Evolutionary conservation across 257 asterid species (phyloP).

Genomic region (Craterostigma plantagineum): DNA sequence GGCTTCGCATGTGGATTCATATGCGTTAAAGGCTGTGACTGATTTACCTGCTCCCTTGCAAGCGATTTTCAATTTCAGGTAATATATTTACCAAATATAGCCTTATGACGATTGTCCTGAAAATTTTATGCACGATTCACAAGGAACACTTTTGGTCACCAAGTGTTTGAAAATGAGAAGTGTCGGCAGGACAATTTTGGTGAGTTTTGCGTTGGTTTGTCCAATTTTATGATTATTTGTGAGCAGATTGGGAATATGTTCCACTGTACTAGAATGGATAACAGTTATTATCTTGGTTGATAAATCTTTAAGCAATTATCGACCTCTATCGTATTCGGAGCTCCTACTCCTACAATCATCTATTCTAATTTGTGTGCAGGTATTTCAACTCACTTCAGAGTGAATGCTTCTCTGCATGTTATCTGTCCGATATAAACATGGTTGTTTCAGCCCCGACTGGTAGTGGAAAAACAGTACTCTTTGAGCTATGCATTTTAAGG

Average conservation of each 20-base stretch:
- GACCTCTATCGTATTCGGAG: neutral
- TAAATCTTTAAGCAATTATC: neutral
- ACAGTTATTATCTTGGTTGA: neutral
- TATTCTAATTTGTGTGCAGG: conserved; percentile 24
- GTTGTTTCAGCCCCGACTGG: conserved; percentile 97
- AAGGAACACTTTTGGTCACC: neutral
- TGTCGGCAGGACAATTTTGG: no score
- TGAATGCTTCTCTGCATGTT: conserved; percentile 83
- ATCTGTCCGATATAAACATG: conserved; percentile 74
- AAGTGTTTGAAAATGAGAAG: no score
- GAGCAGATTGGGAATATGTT: no score
- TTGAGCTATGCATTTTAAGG: conserved; percentile 93
- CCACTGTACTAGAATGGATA: no score
- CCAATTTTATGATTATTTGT: no score
- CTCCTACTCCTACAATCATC: no score
- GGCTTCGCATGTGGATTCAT: conserved; percentile 26
- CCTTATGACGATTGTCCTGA: neutral
- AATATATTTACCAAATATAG: conserved; percentile 1
- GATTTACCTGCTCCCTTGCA: conserved; percentile 70
- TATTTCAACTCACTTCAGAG: conserved; percentile 94
- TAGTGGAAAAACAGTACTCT: conserved; percentile 90
- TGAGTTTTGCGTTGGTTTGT: no score
- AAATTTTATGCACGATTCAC: neutral
- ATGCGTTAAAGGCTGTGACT: conserved; percentile 49
- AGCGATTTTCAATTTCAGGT: conserved; percentile 75